Evolutionary conservation across 129 eudicot genomes (phyloP).

Genomic region (Mikania micrantha): DNA sequence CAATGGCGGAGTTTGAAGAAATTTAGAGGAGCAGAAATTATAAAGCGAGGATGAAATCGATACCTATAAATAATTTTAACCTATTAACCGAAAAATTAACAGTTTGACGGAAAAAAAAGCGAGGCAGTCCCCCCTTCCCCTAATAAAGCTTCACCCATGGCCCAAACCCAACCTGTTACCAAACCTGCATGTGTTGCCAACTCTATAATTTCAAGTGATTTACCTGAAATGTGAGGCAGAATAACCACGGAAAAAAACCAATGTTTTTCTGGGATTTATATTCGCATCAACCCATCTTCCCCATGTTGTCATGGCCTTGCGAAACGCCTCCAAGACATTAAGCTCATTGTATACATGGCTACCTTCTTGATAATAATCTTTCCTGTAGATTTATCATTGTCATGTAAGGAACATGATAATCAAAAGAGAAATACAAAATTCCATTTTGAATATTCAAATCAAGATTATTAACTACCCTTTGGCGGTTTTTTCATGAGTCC

Average conservation of each 20-base stretch:
- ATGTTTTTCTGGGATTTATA: conserved; percentile 29
- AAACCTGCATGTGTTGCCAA: neutral
- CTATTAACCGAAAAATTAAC: no score
- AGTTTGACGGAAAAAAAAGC: no score
- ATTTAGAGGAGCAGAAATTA: no score
- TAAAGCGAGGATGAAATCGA: no score
- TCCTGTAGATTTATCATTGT: conserved; percentile 27
- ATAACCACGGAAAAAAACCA: conserved; percentile 44
- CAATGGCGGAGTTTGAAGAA: no score
- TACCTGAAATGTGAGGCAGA: conserved; percentile 49
- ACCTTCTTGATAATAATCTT: conserved; percentile 63
- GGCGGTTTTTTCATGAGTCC: conserved; percentile 59
- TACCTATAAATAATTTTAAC: no score
- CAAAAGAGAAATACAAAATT: neutral
- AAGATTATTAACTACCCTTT: conserved; percentile 34
- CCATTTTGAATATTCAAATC: neutral
- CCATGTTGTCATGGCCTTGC: conserved; percentile 45
- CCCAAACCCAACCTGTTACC: neutral
- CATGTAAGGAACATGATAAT: neutral
- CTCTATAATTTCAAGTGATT: neutral
- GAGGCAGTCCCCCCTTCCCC: no score
- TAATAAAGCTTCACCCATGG: no score
- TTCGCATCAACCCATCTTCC: conserved; percentile 38
- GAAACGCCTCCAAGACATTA: conserved; percentile 42
- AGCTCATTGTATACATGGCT: conserved; percentile 45